Evolutionary conservation across 139 green algal genomes (phyloP).

Genomic region (Chlorella sp.): DNA sequence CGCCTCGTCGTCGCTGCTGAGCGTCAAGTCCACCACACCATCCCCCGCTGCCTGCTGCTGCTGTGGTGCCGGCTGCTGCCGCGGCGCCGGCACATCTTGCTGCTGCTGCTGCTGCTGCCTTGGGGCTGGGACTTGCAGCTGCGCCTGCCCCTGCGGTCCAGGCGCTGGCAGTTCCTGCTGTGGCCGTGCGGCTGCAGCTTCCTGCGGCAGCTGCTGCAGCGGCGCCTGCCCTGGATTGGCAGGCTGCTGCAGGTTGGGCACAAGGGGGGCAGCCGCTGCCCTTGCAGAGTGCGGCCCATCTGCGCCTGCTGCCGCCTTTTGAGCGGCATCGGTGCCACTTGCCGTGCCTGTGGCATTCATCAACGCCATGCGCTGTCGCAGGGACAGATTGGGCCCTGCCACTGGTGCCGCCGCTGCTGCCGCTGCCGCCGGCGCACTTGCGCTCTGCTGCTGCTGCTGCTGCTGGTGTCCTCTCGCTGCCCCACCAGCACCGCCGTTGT

Average conservation of each 20-base stretch:
- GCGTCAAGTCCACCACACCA: constrained; percentile 19
- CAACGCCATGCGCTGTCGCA: not conserved
- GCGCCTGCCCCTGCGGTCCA: not conserved
- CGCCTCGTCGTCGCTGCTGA: not conserved
- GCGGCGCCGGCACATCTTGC: not conserved
- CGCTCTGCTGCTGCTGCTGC: not conserved
- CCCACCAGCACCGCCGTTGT: not conserved
- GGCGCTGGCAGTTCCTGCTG: not conserved
- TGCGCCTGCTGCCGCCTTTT: not conserved
- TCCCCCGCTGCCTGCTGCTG: not conserved
- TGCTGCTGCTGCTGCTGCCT: not conserved
- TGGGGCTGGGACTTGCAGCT: not conserved
- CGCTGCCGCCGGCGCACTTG: not conserved
- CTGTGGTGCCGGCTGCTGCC: not conserved
- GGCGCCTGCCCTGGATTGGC: not conserved
- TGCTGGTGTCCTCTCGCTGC: not conserved
- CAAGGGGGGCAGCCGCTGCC: not conserved
- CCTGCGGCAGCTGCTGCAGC: not conserved
- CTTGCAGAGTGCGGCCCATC: not conserved
- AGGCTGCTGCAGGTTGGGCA: not conserved
- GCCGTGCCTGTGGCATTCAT: not conserved
- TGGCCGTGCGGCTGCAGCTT: too few relatives aligned
- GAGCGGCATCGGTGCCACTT: not conserved
- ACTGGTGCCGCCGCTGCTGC: not conserved
- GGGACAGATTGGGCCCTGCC: not conserved